These are phyloP conservation scores for Flueggea neowawraea DNA, from an alignment of 441 rosid species.

Conservation along the genomic window DNA sequence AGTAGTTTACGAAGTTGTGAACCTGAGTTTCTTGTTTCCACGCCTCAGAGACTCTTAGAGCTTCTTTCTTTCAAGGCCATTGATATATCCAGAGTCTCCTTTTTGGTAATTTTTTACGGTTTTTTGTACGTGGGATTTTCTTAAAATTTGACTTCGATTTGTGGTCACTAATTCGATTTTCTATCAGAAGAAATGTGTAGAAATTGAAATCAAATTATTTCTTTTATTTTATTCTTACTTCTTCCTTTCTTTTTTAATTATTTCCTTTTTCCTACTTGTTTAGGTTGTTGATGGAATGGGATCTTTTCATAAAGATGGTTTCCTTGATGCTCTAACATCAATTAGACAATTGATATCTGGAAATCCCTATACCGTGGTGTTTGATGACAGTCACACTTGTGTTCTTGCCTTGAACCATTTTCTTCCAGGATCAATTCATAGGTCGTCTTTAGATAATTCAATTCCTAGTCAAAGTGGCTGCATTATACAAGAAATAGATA, in stretches of 20 bases:
- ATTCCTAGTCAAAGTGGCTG: conserved; percentile 47
- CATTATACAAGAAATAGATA: conserved; percentile 37
- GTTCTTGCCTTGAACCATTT: conserved; percentile 38
- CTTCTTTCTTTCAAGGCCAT: conserved; percentile 65
- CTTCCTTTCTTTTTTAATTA: neutral
- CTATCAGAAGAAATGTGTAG: too few relatives aligned
- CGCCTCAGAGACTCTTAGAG: conserved; percentile 88
- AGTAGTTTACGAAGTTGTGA: conserved; percentile 75
- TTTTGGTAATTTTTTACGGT: conserved; percentile 51
- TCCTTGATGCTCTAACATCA: conserved; percentile 44
- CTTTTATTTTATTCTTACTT: neutral
- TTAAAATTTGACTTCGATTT: too few relatives aligned
- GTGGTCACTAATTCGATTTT: too few relatives aligned
- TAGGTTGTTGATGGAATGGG: conserved; percentile 74
- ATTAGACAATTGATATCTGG: conserved; percentile 54
- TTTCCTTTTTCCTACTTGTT: conserved; percentile 14
- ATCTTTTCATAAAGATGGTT: conserved; percentile 33
- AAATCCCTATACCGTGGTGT: conserved; percentile 50
- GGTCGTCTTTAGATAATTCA: conserved; percentile 43
- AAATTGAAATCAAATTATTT: too few relatives aligned
- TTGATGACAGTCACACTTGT: conserved; percentile 31
- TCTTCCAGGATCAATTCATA: conserved; percentile 32
- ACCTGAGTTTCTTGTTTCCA: conserved; percentile 84
- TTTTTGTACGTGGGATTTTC: neutral
- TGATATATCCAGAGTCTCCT: conserved; percentile 66